Base-by-base conservation (phyloP, 768 basidiomycete species). In the Naganishia onofrii region DNA sequence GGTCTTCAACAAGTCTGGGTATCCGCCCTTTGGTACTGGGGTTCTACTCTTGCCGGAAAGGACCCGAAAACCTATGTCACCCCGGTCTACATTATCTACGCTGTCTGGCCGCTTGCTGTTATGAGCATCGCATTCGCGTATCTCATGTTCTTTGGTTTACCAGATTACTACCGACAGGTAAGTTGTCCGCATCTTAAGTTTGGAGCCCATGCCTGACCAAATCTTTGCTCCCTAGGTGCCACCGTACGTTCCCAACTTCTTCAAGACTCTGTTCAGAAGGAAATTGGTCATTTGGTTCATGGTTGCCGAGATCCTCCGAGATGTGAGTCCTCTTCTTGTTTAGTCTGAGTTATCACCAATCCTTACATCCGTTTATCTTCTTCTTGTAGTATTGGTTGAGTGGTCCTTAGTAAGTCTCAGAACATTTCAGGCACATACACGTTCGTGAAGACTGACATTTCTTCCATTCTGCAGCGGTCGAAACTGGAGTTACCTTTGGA, bases 1-100 rank as follows among this genome's bases (percentile, higher is more conserved):
- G 93, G 93, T 48, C 90, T 92, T 12, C 93, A 96, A 74, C 93
- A 95, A 81, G 87, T 96, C 46, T 96, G 93, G 93, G 89, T 95
- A 17, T 90, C 93, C 3, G 93, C 90, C 9, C 82, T 96, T 44
- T 96, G 93, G 93, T 96, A 91, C 77, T 96, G 93, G 93, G 93
- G 93, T 73, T 87, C 89, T 81, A 86, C 87, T 36, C 83, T 96
- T 70, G 89, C 90, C 77, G 81, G 79, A 65, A 78, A 75, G 54
- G 76, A 82, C 58, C 80, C 81, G 8, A 82, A 84, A 52, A 83
- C 82, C 55, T 85, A 85, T 74, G 79, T 85, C 48, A 82, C 90
- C 12, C 92, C 93, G 0, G 91, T 90, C 89, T 92, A 88, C 88
- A 90, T 94, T 74, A 87, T 88, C 26, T 82, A 88, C 74, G 84